Conservation (phyloP, 768 basidiomycete genomes). For the Rhodotorula diobovata region DNA sequence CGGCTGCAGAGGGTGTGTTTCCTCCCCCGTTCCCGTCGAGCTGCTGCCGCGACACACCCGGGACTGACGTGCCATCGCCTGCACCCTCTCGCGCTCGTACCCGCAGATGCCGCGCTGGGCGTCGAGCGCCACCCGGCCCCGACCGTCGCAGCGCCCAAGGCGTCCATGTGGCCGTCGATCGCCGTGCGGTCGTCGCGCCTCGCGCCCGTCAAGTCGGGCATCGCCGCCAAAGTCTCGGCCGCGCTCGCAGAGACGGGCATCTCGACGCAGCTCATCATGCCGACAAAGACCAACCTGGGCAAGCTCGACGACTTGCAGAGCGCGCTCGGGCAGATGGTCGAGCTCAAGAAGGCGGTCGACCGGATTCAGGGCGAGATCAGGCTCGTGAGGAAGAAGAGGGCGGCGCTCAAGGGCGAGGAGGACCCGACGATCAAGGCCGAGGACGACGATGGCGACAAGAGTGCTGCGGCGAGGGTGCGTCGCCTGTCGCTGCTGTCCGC, state of each 20-base stretch:
- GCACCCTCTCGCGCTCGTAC: constrained; percentile 29
- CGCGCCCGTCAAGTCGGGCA: constrained; percentile 67
- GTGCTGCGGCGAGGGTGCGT: constrained; percentile 9
- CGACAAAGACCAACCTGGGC: constrained; percentile 73
- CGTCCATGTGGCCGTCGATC: constrained; percentile 53
- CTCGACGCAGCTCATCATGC: constrained; percentile 80
- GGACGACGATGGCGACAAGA: constrained; percentile 14
- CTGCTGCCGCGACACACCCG: too few relatives aligned
- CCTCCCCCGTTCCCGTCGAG: neutral
- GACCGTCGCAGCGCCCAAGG: constrained; percentile 27
- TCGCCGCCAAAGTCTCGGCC: constrained; percentile 70
- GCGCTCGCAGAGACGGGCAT: constrained; percentile 73
- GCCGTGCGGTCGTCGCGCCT: constrained; percentile 82
- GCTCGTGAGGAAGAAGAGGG: constrained; percentile 53
- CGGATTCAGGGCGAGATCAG: constrained; percentile 79
- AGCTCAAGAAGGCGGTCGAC: constrained; percentile 73
- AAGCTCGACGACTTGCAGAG: constrained; percentile 70
- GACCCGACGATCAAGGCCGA: constrained; percentile 27
- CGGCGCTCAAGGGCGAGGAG: constrained; percentile 16
- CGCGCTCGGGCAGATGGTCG: constrained; percentile 68
- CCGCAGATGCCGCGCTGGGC: constrained; percentile 40
- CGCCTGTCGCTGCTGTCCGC: neutral
- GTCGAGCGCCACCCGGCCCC: constrained; percentile 43
- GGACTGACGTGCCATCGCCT: too few relatives aligned
- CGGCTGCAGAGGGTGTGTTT: constrained; percentile 29